A percentile compares a stretch with the other conserved stretches of the same genome.
phyloP scores from a whole-genome alignment of 2,329 filamentous ascomycete species.

The Blastomyces emzantsi region DNA sequence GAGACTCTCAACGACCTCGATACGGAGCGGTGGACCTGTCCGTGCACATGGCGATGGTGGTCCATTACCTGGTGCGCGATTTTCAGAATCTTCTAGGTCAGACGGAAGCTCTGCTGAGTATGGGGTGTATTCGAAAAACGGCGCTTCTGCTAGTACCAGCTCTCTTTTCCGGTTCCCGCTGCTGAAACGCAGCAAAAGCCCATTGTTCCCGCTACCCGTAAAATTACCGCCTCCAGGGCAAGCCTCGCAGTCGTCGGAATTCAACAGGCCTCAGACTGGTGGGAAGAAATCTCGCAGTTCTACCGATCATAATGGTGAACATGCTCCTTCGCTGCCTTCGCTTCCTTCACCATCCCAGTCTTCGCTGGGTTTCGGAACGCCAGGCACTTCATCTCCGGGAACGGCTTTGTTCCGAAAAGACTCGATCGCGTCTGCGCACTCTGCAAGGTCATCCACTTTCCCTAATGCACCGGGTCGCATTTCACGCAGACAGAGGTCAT shows the following conservation, averaged over 20 bases:
- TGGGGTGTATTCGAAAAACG: constrained; percentile 53
- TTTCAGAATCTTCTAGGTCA: constrained; percentile 83
- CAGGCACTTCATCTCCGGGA: constrained; percentile 37
- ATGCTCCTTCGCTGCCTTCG: constrained; percentile 27
- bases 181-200: constrained; percentile 63
- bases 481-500: constrained; percentile 66
- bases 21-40: constrained; percentile 35
- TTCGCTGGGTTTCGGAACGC: constrained; percentile 42
- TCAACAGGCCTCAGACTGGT: constrained; percentile 6
- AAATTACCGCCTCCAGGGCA: constrained; percentile 48
- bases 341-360: constrained; percentile 45
- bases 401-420: constrained; percentile 48
- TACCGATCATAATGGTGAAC: constrained; percentile 25
- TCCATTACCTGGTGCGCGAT: constrained; percentile 54
- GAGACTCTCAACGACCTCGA: constrained; percentile 41
- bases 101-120: constrained; percentile 71
- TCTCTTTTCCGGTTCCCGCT: constrained; percentile 76
- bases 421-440: constrained; percentile 58
- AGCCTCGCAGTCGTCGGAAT: constrained; percentile 17
- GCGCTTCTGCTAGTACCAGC: constrained; percentile 54
- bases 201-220: constrained; percentile 82
- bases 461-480: constrained; percentile 47
- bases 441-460: constrained; percentile 49
- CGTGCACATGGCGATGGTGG: constrained; percentile 57
- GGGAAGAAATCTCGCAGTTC: constrained; percentile 19